phyloP scores from a whole-genome alignment of 176 grass and related monocot species.

The Hyparrhenia diplandra region DNA sequence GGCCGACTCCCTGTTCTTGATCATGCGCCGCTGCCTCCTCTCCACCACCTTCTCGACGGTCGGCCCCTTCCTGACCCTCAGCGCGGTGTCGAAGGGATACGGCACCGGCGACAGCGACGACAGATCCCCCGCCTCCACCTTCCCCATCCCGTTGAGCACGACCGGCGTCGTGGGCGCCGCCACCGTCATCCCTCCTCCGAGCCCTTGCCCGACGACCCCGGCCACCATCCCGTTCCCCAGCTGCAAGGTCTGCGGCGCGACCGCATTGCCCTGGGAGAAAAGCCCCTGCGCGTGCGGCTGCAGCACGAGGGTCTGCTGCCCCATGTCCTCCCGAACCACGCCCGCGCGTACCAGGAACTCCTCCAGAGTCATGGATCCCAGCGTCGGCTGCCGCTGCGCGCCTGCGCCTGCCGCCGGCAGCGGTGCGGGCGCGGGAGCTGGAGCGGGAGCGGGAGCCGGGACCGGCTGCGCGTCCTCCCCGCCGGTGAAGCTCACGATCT shows the following conservation, averaged over 20 bases:
- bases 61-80: not conserved
- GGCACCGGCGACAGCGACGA: constrained; percentile 72
- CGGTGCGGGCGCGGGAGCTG: not conserved
- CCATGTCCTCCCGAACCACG: constrained; percentile 58
- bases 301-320: constrained; percentile 34
- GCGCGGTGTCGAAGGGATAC: constrained; percentile 50
- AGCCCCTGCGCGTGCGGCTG: constrained; percentile 31
- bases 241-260: constrained; percentile 23
- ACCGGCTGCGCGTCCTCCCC: not conserved
- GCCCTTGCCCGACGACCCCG: constrained; percentile 24
- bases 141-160: constrained; percentile 46
- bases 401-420: not conserved
- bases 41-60: constrained; percentile 85
- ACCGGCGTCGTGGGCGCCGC: constrained; percentile 41
- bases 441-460: not conserved
- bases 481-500: constrained; percentile 35
- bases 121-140: constrained; percentile 48
- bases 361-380: constrained; percentile 92
- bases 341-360: constrained; percentile 87
- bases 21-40: constrained; percentile 79
- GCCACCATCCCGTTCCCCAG: constrained; percentile 30
- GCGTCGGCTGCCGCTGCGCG: constrained; percentile 42
- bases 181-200: constrained; percentile 27
- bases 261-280: constrained; percentile 44
- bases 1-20: constrained; percentile 92